Conservation (phyloP, 768 basidiomycete species). For the Cystofilobasidium ferigula region DNA sequence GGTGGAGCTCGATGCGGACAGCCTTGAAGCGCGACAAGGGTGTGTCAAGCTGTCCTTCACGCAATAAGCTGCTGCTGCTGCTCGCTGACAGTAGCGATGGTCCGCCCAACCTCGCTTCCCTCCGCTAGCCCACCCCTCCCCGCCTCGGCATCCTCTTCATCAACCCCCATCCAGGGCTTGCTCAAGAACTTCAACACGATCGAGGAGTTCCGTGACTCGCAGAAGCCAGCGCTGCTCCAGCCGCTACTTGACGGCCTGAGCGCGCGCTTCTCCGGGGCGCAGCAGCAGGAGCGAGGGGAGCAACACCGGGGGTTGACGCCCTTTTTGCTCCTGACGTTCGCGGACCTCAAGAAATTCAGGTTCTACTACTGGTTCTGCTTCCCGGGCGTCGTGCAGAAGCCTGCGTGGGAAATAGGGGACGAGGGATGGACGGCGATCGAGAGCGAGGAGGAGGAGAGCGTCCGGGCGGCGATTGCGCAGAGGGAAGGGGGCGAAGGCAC, state of each 20-base stretch:
- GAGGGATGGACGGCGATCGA: slow-evolving; percentile 46
- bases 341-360: slow-evolving; percentile 95
- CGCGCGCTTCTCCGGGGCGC: slow-evolving; percentile 11
- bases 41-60: neutral
- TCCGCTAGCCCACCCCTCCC: neutral
- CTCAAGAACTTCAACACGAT: slow-evolving; percentile 96
- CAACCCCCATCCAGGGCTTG: slow-evolving; percentile 46
- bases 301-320: no score
- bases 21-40: slow-evolving; percentile 42
- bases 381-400: slow-evolving; percentile 79
- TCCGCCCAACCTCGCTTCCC: neutral
- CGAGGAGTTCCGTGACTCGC: slow-evolving; percentile 81
- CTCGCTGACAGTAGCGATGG: neutral
- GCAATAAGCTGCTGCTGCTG: no score
- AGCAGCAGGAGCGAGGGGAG: no score
- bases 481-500: neutral
- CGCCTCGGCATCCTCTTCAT: slow-evolving; percentile 23
- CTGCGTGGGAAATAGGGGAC: slow-evolving; percentile 71
- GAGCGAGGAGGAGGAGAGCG: neutral
- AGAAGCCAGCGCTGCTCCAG: slow-evolving; percentile 80
- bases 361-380: slow-evolving; percentile 99
- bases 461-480: neutral
- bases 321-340: slow-evolving; percentile 84
- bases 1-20: slow-evolving; percentile 48
- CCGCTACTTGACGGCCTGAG: slow-evolving; percentile 55